Evolutionary conservation across 2,329 filamentous ascomycete species (phyloP), one percentile per base, ranked within the genome.

Genomic region (Aspergillus piperis): DNA sequence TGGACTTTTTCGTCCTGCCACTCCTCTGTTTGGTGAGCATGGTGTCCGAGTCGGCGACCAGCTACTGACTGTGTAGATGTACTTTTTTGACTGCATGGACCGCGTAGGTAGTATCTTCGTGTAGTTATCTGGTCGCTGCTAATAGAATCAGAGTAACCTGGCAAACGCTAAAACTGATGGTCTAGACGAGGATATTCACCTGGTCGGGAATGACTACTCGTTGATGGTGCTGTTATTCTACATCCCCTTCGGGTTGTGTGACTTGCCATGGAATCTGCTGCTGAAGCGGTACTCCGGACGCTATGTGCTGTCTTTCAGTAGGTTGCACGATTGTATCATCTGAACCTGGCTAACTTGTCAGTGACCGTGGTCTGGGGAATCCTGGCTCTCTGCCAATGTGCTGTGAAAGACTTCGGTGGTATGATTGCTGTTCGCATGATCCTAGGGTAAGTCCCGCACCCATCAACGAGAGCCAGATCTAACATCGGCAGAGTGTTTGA

Each of bases 341-440:
- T 7, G 15, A 32, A 10, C 2, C 1, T 67, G 80, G 51, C 83
- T 83, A 73, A 74, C 81, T 38, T 68, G 73, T 8, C 8, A 71
- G 69, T 71, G 69, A 70, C 69, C 0, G 61, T 70, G 1, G 64
- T 64, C 15, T 73, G 71, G 71, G 71, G 71, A 3, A 66, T 70
- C 2, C 63, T 69, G 15, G 68, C 69, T 4, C 61, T 71, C 2
- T 86, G 83, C 5, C 82, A 83, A 71, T 82, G 79, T 3, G 82
- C 79, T 0, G 77, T 81, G 3, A 78, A 76, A 30, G 78, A 72
- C 55, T 86, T 84, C 48, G 77, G 74, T 1, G 77, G 79, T 0
- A 76, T 85, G 3, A 70, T 86, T 8, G 77, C 79, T 0, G 74
- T 84, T 0, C 77, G 84, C 2, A 77, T 86, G 5, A 65, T 72